phyloP scores from a whole-genome alignment of 441 rosid genomes.

The Francoa sonchifolia region DNA sequence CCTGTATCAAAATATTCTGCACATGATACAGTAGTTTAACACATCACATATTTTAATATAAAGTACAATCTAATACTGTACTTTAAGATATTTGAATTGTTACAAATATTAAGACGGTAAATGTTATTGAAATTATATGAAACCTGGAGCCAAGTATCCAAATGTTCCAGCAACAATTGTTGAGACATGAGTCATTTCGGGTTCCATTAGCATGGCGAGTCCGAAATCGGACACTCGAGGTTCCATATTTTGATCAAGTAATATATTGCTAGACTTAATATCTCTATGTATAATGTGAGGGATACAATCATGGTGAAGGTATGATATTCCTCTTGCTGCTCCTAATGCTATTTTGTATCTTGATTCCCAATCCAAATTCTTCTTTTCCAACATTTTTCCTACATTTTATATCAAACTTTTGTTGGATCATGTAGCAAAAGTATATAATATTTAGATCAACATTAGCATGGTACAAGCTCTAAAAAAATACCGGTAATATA shows the following conservation, averaged over 20 bases:
- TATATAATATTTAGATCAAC: not conserved
- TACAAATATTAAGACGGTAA: not conserved
- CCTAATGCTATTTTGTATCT: slow-evolving; percentile 69
- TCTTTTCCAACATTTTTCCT: slow-evolving; percentile 33
- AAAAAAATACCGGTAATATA: too few species aligned
- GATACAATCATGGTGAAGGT: slow-evolving; percentile 81
- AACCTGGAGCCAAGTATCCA: slow-evolving; percentile 85
- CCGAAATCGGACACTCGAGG: slow-evolving; percentile 83
- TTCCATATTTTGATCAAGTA: slow-evolving; percentile 74
- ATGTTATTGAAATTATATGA: not conserved
- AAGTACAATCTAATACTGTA: too few species aligned
- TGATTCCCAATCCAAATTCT: slow-evolving; percentile 48
- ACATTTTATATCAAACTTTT: slow-evolving; percentile 7
- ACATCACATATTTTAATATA: not conserved
- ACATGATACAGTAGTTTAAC: slow-evolving; percentile 1
- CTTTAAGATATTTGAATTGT: too few species aligned
- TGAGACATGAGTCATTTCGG: slow-evolving; percentile 75
- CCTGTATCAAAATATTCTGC: slow-evolving; percentile 80
- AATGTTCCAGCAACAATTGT: slow-evolving; percentile 76
- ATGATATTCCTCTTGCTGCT: slow-evolving; percentile 76
- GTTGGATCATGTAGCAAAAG: not conserved
- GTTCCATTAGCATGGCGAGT: slow-evolving; percentile 70
- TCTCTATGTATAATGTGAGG: slow-evolving; percentile 89
- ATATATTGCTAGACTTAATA: slow-evolving; percentile 68
- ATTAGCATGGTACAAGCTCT: too few species aligned